Conservation (phyloP, 1,284 basidiomycete species). For the Takashimella tepidaria region DNA sequence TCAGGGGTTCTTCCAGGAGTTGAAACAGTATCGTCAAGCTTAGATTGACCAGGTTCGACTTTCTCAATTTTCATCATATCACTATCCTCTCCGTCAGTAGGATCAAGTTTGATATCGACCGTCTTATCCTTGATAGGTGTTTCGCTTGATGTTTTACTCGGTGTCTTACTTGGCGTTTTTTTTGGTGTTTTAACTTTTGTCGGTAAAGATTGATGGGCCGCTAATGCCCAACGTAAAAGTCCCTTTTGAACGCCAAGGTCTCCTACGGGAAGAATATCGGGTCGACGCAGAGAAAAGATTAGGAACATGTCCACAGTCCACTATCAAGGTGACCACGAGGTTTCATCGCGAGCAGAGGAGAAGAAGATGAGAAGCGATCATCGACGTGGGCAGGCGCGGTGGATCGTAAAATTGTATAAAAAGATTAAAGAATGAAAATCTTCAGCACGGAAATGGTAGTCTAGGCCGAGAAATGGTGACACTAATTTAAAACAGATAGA, state of each 20-base stretch:
- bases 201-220: conserved; percentile 53
- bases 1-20: neutral
- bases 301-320: conserved; percentile 78
- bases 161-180: conserved; percentile 51
- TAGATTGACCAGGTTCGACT: no score
- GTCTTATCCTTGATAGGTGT: conserved; percentile 45
- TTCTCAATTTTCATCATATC: no score
- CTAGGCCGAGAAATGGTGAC: no score
- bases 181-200: conserved; percentile 45
- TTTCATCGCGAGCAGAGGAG: no score
- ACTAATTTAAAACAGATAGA: no score
- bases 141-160: conserved; percentile 53
- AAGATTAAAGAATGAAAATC: neutral
- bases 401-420: neutral
- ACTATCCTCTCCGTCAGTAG: conserved; percentile 7
- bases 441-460: neutral
- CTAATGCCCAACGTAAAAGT: conserved; percentile 66
- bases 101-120: conserved; percentile 9
- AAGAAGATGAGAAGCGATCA: no score
- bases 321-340: no score
- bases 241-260: conserved; percentile 79
- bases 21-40: conserved; percentile 7
- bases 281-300: conserved; percentile 75
- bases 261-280: conserved; percentile 74
- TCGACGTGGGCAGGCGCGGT: no score